phyloP scores from a whole-genome alignment of 2,329 filamentous ascomycete species.

The Grosmannia huntii region DNA sequence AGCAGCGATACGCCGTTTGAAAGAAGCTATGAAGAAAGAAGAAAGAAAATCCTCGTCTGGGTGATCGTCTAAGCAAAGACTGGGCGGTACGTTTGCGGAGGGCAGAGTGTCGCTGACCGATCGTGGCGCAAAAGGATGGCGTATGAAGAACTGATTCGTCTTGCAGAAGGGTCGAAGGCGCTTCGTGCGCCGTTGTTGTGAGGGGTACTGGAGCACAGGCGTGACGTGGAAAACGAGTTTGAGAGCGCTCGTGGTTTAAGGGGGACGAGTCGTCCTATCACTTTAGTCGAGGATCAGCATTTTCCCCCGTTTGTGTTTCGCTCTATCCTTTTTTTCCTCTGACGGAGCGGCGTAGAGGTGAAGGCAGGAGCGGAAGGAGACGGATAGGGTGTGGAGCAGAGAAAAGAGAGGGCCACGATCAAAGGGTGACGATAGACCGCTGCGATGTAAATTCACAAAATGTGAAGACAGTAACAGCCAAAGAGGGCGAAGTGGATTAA shows the following conservation, averaged over 20 bases:
- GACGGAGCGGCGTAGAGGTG: not conserved
- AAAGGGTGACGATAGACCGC: conserved; percentile 1
- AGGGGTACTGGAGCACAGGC: not conserved
- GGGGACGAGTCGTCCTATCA: conserved; percentile 1
- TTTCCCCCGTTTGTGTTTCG: not conserved
- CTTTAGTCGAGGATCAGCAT: conserved; percentile 4
- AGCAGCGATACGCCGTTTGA: not conserved
- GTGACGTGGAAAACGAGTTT: not conserved
- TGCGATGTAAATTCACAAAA: conserved; percentile 1
- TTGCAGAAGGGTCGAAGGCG: not conserved
- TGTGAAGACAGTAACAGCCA: not conserved
- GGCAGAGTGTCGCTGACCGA: not conserved
- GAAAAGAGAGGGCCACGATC: not conserved
- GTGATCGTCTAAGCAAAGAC: not conserved
- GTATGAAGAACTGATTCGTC: not conserved
- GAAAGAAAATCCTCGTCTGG: not conserved
- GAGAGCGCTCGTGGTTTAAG: conserved; percentile 1
- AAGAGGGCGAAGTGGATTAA: not conserved
- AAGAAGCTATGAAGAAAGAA: not conserved
- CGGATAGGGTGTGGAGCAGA: not conserved
- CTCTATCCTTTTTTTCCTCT: not conserved
- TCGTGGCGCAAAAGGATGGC: not conserved
- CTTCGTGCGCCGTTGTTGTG: not conserved
- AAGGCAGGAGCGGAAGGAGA: not conserved
- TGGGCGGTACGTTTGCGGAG: not conserved